Conservation (phyloP, 306 rosid genomes). For the Casuarina glauca region DNA sequence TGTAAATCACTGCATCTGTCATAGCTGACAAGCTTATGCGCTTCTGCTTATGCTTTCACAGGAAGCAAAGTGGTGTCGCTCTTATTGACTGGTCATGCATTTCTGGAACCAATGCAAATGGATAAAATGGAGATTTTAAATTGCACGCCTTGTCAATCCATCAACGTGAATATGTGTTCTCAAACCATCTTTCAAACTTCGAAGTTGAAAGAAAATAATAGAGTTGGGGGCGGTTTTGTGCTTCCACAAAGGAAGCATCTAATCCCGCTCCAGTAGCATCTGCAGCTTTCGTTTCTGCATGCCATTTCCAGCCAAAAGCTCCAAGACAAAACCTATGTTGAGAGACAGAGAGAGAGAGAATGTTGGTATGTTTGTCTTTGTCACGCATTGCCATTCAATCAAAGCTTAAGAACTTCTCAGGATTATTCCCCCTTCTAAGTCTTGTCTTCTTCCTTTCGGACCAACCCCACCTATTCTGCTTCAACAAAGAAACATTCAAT, state of each 20-base stretch:
- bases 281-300: slow-evolving; percentile 75
- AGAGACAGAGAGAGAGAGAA: slow-evolving; percentile 45
- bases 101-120: slow-evolving; percentile 29
- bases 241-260: slow-evolving; percentile 56
- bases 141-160: slow-evolving; percentile 42
- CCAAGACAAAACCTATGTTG: slow-evolving; percentile 57
- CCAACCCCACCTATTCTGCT: slow-evolving; percentile 46
- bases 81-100: not conserved
- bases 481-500: slow-evolving; percentile 44
- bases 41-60: slow-evolving; percentile 32
- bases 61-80: not conserved
- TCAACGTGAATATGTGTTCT: slow-evolving; percentile 23
- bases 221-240: slow-evolving; percentile 26
- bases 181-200: slow-evolving; percentile 34
- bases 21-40: too few relatives aligned
- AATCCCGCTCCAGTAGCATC: slow-evolving; percentile 45
- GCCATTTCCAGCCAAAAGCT: slow-evolving; percentile 72
- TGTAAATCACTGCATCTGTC: not conserved
- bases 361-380: slow-evolving; percentile 75
- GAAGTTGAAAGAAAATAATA: slow-evolving; percentile 38
- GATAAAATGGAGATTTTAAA: slow-evolving; percentile 28
- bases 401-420: slow-evolving; percentile 47
- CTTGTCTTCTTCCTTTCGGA: slow-evolving; percentile 47
- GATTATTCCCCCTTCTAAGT: slow-evolving; percentile 45
- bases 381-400: slow-evolving; percentile 66